phyloP scores from a whole-genome alignment of 2,329 filamentous ascomycete genomes.

The Trichocomaceae sp. region DNA sequence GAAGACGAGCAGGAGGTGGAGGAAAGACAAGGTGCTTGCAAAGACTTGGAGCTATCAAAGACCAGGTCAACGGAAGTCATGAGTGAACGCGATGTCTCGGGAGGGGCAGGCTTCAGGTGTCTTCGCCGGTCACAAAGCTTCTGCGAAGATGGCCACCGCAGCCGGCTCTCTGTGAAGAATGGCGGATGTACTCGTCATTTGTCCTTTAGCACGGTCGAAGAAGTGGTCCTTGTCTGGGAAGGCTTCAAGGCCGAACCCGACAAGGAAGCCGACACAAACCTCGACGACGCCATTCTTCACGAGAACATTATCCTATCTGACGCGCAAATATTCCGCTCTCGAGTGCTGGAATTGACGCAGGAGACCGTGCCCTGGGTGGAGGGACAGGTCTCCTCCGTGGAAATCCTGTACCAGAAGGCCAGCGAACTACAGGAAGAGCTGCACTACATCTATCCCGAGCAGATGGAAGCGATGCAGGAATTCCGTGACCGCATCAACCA shows the following conservation, averaged over 20 bases:
- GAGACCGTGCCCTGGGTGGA: slow-evolving; percentile 39
- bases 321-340: slow-evolving; percentile 28
- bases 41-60: slow-evolving; percentile 24
- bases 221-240: slow-evolving; percentile 36
- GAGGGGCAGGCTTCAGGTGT: slow-evolving; percentile 23
- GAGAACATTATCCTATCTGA: slow-evolving; percentile 36
- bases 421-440: slow-evolving; percentile 59
- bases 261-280: slow-evolving; percentile 31
- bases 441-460: slow-evolving; percentile 60
- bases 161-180: slow-evolving; percentile 16
- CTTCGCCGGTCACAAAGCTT: slow-evolving; percentile 35
- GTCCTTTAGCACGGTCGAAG: slow-evolving; percentile 44
- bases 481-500: slow-evolving; percentile 63
- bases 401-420: slow-evolving; percentile 58
- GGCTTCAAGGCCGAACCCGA: slow-evolving; percentile 20
- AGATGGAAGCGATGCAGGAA: slow-evolving; percentile 62
- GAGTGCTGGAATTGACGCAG: slow-evolving; percentile 33
- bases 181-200: slow-evolving; percentile 36
- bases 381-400: slow-evolving; percentile 36
- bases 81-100: slow-evolving; percentile 23
- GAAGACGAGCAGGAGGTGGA: slow-evolving; percentile 9
- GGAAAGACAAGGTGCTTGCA: slow-evolving; percentile 22
- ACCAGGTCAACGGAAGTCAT: slow-evolving; percentile 26
- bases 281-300: slow-evolving; percentile 36
- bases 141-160: slow-evolving; percentile 14